Conservation (phyloP, 495 filamentous ascomycete species). For the Penicillium ucsense region DNA sequence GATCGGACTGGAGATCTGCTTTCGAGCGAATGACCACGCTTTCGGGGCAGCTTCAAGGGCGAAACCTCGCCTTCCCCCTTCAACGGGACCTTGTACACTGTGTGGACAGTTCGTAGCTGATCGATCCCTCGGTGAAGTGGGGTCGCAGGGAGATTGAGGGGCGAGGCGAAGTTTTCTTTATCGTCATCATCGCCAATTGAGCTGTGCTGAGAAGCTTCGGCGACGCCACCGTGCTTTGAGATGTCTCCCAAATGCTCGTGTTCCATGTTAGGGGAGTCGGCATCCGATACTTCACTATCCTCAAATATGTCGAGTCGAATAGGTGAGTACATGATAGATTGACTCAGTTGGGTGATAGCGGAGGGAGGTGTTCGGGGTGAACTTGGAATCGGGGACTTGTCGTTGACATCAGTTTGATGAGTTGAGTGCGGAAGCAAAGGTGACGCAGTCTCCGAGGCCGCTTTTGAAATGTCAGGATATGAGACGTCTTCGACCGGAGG, state of each 20-base stretch:
- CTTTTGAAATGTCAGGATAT: constrained; percentile 18
- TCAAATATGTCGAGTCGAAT: constrained; percentile 15
- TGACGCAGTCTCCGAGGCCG: constrained; percentile 11
- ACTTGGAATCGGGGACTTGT: constrained; percentile 3
- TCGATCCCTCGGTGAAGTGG: constrained; percentile 18
- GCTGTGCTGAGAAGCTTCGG: constrained; percentile 8
- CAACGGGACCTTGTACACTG: constrained; percentile 66
- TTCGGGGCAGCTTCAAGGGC: constrained; percentile 44
- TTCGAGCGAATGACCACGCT: constrained; percentile 44
- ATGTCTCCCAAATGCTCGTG: neutral
- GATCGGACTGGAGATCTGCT: constrained; percentile 26
- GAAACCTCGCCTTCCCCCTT: constrained; percentile 57
- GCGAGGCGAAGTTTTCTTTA: constrained; percentile 23
- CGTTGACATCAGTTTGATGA: constrained; percentile 7
- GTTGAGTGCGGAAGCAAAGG: constrained; percentile 11
- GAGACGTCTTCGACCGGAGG: constrained; percentile 10
- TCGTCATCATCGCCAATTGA: constrained; percentile 6
- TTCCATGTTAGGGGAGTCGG: neutral
- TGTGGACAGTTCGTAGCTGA: constrained; percentile 46
- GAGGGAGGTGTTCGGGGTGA: neutral
- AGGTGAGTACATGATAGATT: constrained; percentile 7
- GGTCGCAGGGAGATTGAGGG: constrained; percentile 23
- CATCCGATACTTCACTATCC: constrained; percentile 4
- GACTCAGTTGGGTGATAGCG: constrained; percentile 1
- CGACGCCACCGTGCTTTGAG: too few relatives aligned